These are phyloP conservation scores for Jacaranda mimosifolia DNA, from an alignment of 257 asterid genomes.

Conservation along the genomic window DNA sequence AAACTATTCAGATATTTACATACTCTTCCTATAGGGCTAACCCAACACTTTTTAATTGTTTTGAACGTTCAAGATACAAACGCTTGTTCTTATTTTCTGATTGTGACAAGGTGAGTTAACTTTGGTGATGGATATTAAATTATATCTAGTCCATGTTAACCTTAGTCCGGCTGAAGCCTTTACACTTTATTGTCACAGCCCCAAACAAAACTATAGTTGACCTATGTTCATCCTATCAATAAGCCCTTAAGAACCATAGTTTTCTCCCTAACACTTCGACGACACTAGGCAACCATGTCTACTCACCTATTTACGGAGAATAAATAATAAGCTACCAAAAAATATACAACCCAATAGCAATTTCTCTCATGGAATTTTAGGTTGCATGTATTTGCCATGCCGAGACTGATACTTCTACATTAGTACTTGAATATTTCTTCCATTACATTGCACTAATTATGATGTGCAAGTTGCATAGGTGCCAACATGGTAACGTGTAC, in stretches of 20 bases:
- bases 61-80: not conserved
- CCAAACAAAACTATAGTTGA: not conserved
- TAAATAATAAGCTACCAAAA: not conserved
- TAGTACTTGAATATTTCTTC: not conserved
- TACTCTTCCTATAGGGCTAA: too few species aligned
- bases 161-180: not conserved
- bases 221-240: not conserved
- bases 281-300: not conserved
- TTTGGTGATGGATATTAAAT: not conserved
- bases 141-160: not conserved
- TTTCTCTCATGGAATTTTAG: slow-evolving; percentile 2
- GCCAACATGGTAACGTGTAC: not conserved
- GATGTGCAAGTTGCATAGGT: slow-evolving; percentile 18
- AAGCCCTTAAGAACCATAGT: not conserved
- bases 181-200: not conserved
- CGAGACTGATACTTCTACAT: slow-evolving; percentile 13
- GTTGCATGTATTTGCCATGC: slow-evolving; percentile 24
- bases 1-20: not conserved
- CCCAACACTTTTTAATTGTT: too few species aligned
- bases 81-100: not conserved
- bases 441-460: not conserved
- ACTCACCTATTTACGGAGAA: slow-evolving; percentile 11
- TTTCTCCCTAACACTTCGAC: not conserved
- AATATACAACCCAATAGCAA: not conserved
- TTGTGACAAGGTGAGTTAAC: not conserved